These are phyloP conservation scores for Clausena lansium DNA, from an alignment of 345 rosid genomes.

Conservation along the genomic window DNA sequence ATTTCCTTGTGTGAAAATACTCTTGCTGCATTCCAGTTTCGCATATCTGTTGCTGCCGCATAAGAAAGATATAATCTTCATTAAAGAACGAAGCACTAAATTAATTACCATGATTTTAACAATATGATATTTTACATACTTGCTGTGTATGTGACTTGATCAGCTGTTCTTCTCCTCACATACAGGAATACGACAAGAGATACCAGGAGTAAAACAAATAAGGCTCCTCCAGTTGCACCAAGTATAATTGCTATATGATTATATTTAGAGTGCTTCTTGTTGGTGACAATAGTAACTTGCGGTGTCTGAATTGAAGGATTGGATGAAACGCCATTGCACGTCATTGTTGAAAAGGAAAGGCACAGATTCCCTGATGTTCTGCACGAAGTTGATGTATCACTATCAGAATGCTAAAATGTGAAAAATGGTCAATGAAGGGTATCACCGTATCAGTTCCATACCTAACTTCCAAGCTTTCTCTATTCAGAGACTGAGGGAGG, in stretches of 20 bases:
- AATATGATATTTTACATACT: constrained; percentile 40
- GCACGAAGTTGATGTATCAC: constrained; percentile 19
- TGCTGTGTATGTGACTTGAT: constrained; percentile 28
- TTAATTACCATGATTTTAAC: constrained; percentile 1
- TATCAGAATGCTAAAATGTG: constrained; percentile 16
- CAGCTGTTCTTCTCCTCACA: constrained; percentile 44
- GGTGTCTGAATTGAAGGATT: constrained; percentile 68
- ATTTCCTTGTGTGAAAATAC: constrained; percentile 81
- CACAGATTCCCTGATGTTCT: constrained; percentile 82
- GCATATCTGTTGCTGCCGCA: constrained; percentile 58
- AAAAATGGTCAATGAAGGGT: not conserved
- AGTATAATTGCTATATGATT: constrained; percentile 45
- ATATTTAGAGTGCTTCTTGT: constrained; percentile 39
- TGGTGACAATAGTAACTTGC: constrained; percentile 59
- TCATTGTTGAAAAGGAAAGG: constrained; percentile 60
- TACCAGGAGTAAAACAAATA: constrained; percentile 45
- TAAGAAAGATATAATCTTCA: constrained; percentile 5
- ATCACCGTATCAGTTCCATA: constrained; percentile 17
- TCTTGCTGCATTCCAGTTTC: constrained; percentile 83
- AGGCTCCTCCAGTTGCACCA: constrained; percentile 60
- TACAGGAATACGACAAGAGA: constrained; percentile 33
- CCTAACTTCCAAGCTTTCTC: constrained; percentile 71
- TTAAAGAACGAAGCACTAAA: constrained; percentile 12
- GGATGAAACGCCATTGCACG: constrained; percentile 64
- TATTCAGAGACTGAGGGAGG: constrained; percentile 70